These are phyloP conservation scores for Sphagnum fallax DNA, from an alignment of 228 moss, liverwort and hornwort genomes.

Conservation along the genomic window DNA sequence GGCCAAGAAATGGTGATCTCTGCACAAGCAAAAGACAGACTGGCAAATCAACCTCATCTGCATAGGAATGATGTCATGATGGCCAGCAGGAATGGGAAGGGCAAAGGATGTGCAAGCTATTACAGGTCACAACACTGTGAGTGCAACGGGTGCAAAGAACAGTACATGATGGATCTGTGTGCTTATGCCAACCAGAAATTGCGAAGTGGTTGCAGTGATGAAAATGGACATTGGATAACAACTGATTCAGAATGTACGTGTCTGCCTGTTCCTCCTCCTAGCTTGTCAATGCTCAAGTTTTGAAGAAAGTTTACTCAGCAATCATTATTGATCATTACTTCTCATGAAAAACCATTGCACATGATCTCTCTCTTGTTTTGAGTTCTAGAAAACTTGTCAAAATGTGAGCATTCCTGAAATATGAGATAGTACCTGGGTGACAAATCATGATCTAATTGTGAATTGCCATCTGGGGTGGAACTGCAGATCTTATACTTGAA, in stretches of 20 bases:
- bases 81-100: not conserved
- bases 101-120: not conserved
- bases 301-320: not conserved
- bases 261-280: no score
- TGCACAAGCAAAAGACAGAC: not conserved
- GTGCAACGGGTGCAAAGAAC: no score
- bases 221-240: slow-evolving; percentile 41
- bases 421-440: not conserved
- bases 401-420: not conserved
- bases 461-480: not conserved
- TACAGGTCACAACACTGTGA: not conserved
- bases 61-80: not conserved
- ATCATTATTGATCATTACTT: not conserved
- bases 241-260: slow-evolving; percentile 43
- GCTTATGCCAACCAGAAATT: not conserved
- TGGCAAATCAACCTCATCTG: not conserved
- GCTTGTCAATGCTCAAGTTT: not conserved
- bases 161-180: no score
- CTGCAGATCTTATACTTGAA: not conserved
- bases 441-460: not conserved
- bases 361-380: not conserved
- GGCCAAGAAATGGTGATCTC: no score
- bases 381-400: not conserved
- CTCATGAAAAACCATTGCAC: not conserved
- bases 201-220: not conserved